Evolutionary conservation across 352 stramenopile genomes (phyloP), one percentile per base, ranked within the genome.

Genomic region (Phytophthora fragariaefolia): DNA sequence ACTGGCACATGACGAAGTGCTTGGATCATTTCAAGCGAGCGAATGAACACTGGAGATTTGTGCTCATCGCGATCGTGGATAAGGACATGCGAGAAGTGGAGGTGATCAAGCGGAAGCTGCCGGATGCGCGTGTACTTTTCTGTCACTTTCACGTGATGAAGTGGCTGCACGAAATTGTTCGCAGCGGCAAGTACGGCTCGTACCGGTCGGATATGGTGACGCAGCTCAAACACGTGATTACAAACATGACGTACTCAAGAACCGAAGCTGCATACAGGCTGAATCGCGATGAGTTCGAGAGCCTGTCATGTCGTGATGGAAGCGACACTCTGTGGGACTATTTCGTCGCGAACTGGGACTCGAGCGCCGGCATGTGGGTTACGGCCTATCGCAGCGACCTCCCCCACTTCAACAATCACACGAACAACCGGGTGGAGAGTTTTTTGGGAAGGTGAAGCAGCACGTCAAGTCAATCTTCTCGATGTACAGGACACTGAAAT

Each of bases 81-180:
- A 68, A 68, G 18, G 60, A 68, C 30, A 53, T 63, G 30, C 9
- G 26, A 6, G 60, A 58, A 6, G 43, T 58, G 0, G 42, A 58
- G 2, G 23, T 67, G 1, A 45, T 67, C 2, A 2, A n/a, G 0
- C 24, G 51, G 30, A 68, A 61, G 18, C 20, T 68, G 1, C 51
- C 23, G 3, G 45, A 58, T 24, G 45, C 24, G 1, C 17, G 51
- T 2, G 26, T 49, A 0, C 22, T 66, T 4, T 13, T 42, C 3
- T 63, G 61, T 45, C 61, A 63, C 20, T 63, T 69, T 26, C 45
- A 55, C 12, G 52, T 58, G 1, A 63, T 69, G 4, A 69, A 69
- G 24, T 62, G 43, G 51, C n/a, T 62, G 18, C 50, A 68, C 15
- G 27, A 68, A 13, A 49, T 7, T 0, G 58, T 63, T 17, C 51